These are phyloP conservation scores for Platismatia glauca DNA, from an alignment of 495 filamentous ascomycete species.

Conservation along the genomic window DNA sequence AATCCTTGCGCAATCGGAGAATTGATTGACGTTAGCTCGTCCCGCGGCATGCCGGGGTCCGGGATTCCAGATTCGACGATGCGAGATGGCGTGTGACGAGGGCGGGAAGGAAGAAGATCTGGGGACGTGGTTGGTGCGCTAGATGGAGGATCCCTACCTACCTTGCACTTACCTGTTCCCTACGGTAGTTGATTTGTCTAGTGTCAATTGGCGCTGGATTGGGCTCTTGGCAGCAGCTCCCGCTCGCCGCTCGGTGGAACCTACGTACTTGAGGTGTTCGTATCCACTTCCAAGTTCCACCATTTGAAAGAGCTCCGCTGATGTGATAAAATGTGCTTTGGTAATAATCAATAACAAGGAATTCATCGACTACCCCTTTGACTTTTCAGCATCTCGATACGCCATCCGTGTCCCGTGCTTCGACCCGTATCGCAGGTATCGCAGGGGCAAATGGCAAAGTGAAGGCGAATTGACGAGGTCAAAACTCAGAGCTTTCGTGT, in stretches of 20 bases:
- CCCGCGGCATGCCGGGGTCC: no score
- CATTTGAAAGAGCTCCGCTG: background rate
- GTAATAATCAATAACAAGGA: background rate
- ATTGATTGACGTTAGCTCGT: background rate
- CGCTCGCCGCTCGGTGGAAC: background rate
- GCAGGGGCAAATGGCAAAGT: background rate
- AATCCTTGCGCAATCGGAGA: slow-evolving; percentile 3
- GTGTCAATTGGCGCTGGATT: no score
- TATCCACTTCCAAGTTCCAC: background rate
- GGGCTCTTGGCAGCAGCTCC: background rate
- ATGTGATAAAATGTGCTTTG: background rate
- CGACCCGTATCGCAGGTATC: background rate
- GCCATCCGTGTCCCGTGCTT: background rate
- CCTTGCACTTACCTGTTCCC: no score
- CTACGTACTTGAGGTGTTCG: background rate
- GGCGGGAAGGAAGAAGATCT: background rate
- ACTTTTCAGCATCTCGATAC: background rate
- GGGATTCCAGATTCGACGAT: background rate
- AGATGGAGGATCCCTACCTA: no score
- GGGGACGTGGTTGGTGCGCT: background rate
- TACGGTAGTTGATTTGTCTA: fast-evolving
- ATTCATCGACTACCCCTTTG: background rate
- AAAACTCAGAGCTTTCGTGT: background rate
- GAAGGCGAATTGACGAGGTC: background rate
- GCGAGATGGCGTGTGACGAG: background rate